Percentiles rank a stretch among this genome's conserved stretches.
These are phyloP conservation scores for Amphichorda felina DNA, from an alignment of 2,329 filamentous ascomycete species.

Conservation along the genomic window DNA sequence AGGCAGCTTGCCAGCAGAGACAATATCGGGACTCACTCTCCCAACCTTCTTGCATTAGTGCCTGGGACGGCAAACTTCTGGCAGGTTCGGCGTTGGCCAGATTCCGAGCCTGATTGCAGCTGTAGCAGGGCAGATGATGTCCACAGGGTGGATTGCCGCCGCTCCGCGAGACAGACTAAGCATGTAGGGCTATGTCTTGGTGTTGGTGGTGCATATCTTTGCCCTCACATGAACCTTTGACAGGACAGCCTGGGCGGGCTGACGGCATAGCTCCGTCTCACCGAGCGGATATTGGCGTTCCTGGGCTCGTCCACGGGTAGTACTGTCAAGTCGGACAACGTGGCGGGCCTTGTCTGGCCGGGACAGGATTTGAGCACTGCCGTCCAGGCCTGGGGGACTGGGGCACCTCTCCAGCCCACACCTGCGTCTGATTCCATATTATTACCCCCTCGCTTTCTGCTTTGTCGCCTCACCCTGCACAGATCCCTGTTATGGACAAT, in stretches of 20 bases:
- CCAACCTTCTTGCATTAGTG: too few relatives aligned
- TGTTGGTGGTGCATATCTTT: constrained; percentile 13
- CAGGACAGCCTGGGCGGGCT: too few relatives aligned
- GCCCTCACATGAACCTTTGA: constrained; percentile 19
- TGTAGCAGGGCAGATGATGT: too few relatives aligned
- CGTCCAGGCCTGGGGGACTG: neutral
- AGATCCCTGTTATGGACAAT: neutral
- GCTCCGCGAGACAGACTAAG: neutral
- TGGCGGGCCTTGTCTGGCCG: constrained; percentile 4
- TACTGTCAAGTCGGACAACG: neutral
- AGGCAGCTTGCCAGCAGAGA: too few relatives aligned
- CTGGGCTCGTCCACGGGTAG: too few relatives aligned
- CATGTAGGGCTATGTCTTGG: neutral
- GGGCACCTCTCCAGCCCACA: neutral
- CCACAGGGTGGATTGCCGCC: too few relatives aligned
- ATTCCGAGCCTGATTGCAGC: too few relatives aligned
- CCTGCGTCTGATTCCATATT: neutral
- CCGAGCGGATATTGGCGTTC: neutral
- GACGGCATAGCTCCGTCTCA: too few relatives aligned
- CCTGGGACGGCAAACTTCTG: too few relatives aligned
- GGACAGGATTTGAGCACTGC: too few relatives aligned
- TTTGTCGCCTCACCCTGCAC: neutral
- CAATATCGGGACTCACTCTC: too few relatives aligned
- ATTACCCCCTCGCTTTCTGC: neutral
- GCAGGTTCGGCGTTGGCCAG: too few relatives aligned